Conservation (phyloP, 257 asterid species). For the Lantana camara region DNA sequence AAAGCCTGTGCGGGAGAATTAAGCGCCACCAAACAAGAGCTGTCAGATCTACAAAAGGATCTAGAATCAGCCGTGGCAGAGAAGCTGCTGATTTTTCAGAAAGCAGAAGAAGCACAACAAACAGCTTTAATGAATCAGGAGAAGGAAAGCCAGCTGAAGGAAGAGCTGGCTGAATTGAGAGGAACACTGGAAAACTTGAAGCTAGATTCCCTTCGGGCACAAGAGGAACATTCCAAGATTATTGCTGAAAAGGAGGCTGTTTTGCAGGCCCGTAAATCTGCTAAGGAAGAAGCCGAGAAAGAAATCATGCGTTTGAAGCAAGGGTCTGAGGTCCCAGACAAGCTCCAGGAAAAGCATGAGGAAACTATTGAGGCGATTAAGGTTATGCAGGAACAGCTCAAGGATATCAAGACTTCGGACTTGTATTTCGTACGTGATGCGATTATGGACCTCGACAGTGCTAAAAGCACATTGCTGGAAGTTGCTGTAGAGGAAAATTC, state of each 20-base stretch:
- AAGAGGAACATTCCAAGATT: slow-evolving; percentile 47
- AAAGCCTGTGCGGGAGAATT: slow-evolving; percentile 61
- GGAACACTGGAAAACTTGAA: slow-evolving; percentile 48
- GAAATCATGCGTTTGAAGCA: slow-evolving; percentile 45
- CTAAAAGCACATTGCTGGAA: slow-evolving; percentile 46
- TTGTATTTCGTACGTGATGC: slow-evolving; percentile 27
- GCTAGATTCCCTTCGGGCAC: slow-evolving; percentile 46
- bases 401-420: slow-evolving; percentile 43
- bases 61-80: slow-evolving; percentile 50
- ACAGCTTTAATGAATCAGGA: slow-evolving; percentile 37
- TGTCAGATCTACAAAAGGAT: slow-evolving; percentile 54
- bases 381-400: slow-evolving; percentile 59
- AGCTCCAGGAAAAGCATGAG: slow-evolving; percentile 57
- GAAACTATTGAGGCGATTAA: slow-evolving; percentile 52
- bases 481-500: slow-evolving; percentile 40
- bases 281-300: slow-evolving; percentile 45
- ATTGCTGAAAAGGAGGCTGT: slow-evolving; percentile 51
- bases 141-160: slow-evolving; percentile 45
- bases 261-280: slow-evolving; percentile 33
- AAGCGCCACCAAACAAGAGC: slow-evolving; percentile 52
- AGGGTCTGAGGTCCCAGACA: slow-evolving; percentile 39
- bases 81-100: slow-evolving; percentile 51
- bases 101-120: slow-evolving; percentile 63
- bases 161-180: slow-evolving; percentile 47
- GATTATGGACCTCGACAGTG: slow-evolving; percentile 43